These are phyloP conservation scores for Saccharomyces hybrid DNA, from an alignment of 1,139 yeast species.

Conservation along the genomic window DNA sequence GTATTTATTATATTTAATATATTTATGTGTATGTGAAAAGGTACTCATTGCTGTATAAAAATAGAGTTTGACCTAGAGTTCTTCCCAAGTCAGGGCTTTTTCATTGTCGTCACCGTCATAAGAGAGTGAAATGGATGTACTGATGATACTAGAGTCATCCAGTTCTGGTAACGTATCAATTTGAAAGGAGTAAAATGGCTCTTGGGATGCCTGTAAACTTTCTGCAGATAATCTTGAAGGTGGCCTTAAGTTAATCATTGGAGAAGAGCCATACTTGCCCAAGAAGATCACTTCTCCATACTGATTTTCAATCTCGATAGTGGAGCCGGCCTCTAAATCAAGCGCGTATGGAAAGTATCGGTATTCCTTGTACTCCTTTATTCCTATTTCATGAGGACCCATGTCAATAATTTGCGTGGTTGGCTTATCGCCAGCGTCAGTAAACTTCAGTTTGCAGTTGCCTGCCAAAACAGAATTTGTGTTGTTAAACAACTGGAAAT, in stretches of 20 bases:
- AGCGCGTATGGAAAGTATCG: neutral
- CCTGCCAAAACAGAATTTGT: conserved; percentile 11
- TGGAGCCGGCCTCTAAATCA: neutral
- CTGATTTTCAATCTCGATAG: neutral
- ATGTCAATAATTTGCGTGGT: conserved; percentile 4
- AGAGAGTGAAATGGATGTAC: neutral
- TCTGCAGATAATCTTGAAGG: neutral
- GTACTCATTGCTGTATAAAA: neutral
- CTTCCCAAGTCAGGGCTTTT: neutral
- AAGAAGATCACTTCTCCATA: neutral
- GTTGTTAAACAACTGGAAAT: conserved; percentile 13
- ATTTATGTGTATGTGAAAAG: neutral
- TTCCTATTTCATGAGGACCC: conserved; percentile 8
- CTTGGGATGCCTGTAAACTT: neutral
- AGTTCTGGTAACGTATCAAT: neutral
- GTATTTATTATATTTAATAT: neutral
- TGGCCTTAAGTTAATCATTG: neutral
- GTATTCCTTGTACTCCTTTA: neutral
- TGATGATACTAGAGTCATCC: neutral
- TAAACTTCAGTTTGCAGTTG: conserved; percentile 11
- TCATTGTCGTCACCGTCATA: neutral
- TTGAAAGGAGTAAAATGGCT: neutral
- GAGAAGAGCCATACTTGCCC: neutral
- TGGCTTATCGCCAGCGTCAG: conserved; percentile 6
- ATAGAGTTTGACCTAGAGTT: neutral